Percentiles rank a stretch among this genome's conserved stretches.
phyloP scores from a whole-genome alignment of 2,329 filamentous ascomycete genomes.

The Taxawa tesnikishii region DNA sequence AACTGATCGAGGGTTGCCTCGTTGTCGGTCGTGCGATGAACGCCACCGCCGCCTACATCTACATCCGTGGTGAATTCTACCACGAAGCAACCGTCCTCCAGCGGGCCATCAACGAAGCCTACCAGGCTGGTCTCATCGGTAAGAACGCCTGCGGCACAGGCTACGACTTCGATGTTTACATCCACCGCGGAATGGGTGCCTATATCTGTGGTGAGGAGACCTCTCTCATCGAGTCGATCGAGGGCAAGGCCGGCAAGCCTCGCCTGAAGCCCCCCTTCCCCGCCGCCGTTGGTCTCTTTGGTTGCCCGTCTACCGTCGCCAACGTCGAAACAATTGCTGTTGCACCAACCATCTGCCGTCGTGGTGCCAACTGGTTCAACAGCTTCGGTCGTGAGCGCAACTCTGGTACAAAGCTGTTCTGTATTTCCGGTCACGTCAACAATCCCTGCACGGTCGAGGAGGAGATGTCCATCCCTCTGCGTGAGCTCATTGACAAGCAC shows the following conservation, averaged over 20 bases:
- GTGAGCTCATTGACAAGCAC: slow-evolving; percentile 95
- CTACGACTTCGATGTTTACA: slow-evolving; percentile 94
- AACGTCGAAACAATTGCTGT: slow-evolving; percentile 97
- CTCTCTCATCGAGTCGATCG: slow-evolving; percentile 91
- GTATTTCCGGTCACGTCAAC: slow-evolving; percentile 97
- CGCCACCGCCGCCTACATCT: slow-evolving; percentile 96
- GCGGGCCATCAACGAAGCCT: slow-evolving; percentile 93
- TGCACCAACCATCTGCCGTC: slow-evolving; percentile 86
- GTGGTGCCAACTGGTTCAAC: slow-evolving; percentile 87
- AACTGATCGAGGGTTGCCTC: slow-evolving; percentile 93
- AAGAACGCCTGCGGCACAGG: slow-evolving; percentile 96
- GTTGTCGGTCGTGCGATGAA: slow-evolving; percentile 98
- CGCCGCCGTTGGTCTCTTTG: slow-evolving; percentile 91
- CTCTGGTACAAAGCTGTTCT: slow-evolving; percentile 94
- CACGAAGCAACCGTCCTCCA: slow-evolving; percentile 90
- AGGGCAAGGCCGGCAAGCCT: slow-evolving; percentile 97
- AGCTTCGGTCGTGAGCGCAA: slow-evolving; percentile 92
- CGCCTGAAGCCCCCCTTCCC: slow-evolving; percentile 98
- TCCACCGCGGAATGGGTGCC: slow-evolving; percentile 93
- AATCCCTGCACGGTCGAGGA: slow-evolving; percentile 97
- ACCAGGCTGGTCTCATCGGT: slow-evolving; percentile 85
- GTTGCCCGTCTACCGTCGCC: slow-evolving; percentile 93
- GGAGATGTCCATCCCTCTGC: slow-evolving; percentile 96
- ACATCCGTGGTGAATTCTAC: slow-evolving; percentile 97
- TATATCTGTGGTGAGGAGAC: slow-evolving; percentile 99